Evolutionary conservation across 2,329 filamentous ascomycete genomes (phyloP), one percentile per base, ranked within the genome.

Genomic region (Didymosphaeria variabile): DNA sequence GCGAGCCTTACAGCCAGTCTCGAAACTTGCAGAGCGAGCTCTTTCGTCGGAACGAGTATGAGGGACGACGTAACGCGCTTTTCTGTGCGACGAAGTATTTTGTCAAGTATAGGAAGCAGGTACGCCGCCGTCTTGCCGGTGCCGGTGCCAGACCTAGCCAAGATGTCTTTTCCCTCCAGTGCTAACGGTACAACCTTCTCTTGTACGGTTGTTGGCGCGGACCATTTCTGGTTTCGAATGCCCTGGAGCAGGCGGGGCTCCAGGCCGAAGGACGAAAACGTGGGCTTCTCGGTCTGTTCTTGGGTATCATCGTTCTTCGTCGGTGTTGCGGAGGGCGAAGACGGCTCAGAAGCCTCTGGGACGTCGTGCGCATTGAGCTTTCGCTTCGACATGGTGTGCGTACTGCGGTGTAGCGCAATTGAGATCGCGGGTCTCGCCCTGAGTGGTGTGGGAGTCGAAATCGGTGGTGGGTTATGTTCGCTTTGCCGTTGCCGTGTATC

Each of bases 91-190:
- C 90, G 91, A 58, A 99, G 81, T 63, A 97, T 91, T 38, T 87
- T 87, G 68, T 97, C 91, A 17, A 99, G 81, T n/a, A 97, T 86
- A 1, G 95, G 95, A 45, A 99, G 85, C 7, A 97, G 83, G 76
- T 98, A 98, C 53, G 95, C 94, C n/a, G 93, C 93, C 12, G 95
- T 99, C 84, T 99, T 99, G 68, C 95, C 95, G 4, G 94, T 97
- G 13, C 95, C 95, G 5, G 95, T 98, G 79, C 94, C 96, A 40
- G 94, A 93, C 74, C 94, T 93, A 57, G 93, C 94, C 42, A 98
- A 84, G 51, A 99, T 89, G 83, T 98, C 93, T 73, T 92, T 90
- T 13, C 95, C 94, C 66, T 93, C 88, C 19, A 98, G 83, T 23
- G 92, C 93, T 40, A 97, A 81, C 1, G 95, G 95, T 64, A 99